Evolutionary conservation across 768 basidiomycete genomes (phyloP).

Genomic region (Mycena floridula): DNA sequence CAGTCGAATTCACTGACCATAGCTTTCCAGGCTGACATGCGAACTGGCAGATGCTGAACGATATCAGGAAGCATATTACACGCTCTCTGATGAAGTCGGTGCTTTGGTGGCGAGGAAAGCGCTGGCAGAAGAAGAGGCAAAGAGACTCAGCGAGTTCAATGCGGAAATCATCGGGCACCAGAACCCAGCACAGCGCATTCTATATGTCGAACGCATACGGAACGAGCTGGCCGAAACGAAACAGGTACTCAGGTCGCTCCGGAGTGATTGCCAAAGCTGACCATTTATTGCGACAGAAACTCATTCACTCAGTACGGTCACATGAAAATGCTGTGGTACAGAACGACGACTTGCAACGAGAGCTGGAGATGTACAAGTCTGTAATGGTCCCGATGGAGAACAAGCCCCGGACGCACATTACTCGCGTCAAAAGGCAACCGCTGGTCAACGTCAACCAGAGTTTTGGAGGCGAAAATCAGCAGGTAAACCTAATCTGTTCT

Average conservation of each 20-base stretch:
- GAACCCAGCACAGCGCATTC: conserved; percentile 81
- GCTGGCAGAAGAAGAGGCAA: conserved; percentile 75
- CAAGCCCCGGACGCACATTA: conserved; percentile 51
- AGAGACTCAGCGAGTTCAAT: conserved; percentile 72
- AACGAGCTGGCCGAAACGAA: conserved; percentile 75
- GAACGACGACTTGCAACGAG: conserved; percentile 43
- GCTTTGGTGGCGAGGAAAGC: conserved; percentile 63
- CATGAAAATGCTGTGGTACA: conserved; percentile 36
- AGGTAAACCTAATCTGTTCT: too few species aligned
- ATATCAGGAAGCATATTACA: conserved; percentile 69
- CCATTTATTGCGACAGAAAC: conserved; percentile 31
- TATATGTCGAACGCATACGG: conserved; percentile 81
- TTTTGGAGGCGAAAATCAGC: neutral
- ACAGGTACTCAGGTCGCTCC: conserved; percentile 48
- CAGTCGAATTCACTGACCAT: conserved; percentile 2
- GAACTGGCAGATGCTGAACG: conserved; percentile 56
- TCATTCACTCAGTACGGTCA: conserved; percentile 40
- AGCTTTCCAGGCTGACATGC: conserved; percentile 25
- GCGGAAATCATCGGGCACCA: conserved; percentile 80
- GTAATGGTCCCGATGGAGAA: conserved; percentile 39
- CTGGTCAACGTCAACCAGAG: conserved; percentile 37
- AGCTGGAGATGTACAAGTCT: conserved; percentile 58
- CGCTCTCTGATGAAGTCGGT: conserved; percentile 56
- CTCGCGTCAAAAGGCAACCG: conserved; percentile 42
- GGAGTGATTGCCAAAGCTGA: neutral